Evolutionary conservation across 225 moss, liverwort and hornwort genomes (phyloP), one percentile per base, ranked within the genome.

Genomic region (Bryoerythrophyllum caledonicum): DNA sequence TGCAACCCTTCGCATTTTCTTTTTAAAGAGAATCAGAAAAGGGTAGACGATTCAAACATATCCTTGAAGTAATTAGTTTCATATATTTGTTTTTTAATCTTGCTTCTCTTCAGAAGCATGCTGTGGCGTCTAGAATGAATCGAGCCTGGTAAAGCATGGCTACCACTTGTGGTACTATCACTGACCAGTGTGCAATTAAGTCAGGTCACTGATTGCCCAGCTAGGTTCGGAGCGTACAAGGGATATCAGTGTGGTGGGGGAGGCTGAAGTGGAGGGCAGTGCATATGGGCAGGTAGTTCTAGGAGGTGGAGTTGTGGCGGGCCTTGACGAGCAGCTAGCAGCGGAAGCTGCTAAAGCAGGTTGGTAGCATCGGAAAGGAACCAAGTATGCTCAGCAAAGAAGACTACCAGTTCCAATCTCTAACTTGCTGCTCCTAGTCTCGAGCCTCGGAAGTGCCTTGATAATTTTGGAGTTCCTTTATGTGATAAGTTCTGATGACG

Each of bases 311-410:
- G 82, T 76, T 58, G 62, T 83, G 55, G 76, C 79, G 52, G 84
- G 78, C 76, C 77, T 90, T 76, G 94, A 97, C 70, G 97, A 97
- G 89, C 87, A 93, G 82, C 87, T 97, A 58, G 88, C 97, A 38
- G 74, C 80, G 71, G 93, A 88, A 73, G 94, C 86, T 73, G 80
- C 91, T 17, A 88, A 81, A 85, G 94, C 93, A 83, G 96, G 94
- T 96, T 71, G 71, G 61, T 84, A 60, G 55, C 58, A 53, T 70
- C 23, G 26, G 17, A 70, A 65, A 64, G 56, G 7, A 66, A 23
- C 17, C 59, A 27, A 71, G 44, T 60, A 68, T 10, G n/a, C n/a
- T n/a, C 28, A 75, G 38, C 10, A 14, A 32, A 20, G 28, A 57
- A 43, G 48, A 35, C 5, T 1, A 10, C 2, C 19, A 6, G 23